Evolutionary conservation across 1,284 basidiomycete genomes (phyloP).

Genomic region (Boletus hoseneyae): DNA sequence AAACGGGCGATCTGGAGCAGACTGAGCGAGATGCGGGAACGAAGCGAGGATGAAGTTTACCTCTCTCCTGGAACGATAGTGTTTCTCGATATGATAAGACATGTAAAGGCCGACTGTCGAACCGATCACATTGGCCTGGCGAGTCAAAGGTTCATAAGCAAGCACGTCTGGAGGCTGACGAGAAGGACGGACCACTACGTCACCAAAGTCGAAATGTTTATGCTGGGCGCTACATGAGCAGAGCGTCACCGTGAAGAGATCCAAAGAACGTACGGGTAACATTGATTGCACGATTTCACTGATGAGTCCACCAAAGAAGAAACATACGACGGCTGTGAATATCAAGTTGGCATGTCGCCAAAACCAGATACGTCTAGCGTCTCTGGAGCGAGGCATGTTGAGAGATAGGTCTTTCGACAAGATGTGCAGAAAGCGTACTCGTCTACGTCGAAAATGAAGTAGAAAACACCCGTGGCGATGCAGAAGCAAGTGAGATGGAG

Average conservation of each 20-base stretch:
- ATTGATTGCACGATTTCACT: constrained; percentile 83
- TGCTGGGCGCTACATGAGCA: constrained; percentile 42
- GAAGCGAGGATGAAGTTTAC: constrained; percentile 37
- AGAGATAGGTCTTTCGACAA: not conserved
- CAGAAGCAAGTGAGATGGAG: constrained; percentile 82
- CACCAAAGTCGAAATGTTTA: constrained; percentile 76
- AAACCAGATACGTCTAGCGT: constrained; percentile 73
- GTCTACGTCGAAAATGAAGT: constrained; percentile 85
- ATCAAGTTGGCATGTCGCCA: constrained; percentile 79
- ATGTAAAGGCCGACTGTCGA: constrained; percentile 68
- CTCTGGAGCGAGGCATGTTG: constrained; percentile 38
- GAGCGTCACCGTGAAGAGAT: not conserved
- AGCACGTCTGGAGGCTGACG: constrained; percentile 8
- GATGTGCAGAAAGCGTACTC: constrained; percentile 51
- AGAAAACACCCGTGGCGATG: constrained; percentile 78
- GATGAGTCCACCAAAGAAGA: constrained; percentile 78
- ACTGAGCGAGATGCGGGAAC: not conserved
- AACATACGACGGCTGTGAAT: constrained; percentile 65
- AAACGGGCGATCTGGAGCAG: constrained; percentile 61
- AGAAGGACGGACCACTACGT: constrained; percentile 58
- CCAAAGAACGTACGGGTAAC: constrained; percentile 55
- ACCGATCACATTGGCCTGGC: constrained; percentile 80
- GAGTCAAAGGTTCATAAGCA: constrained; percentile 9
- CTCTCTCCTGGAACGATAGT: constrained; percentile 75
- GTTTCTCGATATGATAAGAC: constrained; percentile 65